A percentile compares a stretch with the other conserved stretches of the same genome.
Conservation (phyloP, 164 flowering plant species). For the Nymphaea colorata region DNA sequence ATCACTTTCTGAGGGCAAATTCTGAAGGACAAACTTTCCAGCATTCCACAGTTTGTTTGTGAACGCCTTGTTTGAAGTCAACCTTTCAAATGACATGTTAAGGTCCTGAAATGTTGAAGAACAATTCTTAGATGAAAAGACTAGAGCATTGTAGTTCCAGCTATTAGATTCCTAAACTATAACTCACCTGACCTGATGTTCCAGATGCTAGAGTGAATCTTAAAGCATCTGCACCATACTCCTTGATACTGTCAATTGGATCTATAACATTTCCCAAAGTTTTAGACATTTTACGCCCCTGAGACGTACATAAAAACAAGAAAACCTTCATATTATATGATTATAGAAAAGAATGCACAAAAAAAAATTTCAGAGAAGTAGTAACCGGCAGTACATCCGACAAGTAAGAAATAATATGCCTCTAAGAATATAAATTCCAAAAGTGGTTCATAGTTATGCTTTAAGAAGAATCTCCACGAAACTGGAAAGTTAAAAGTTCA, state of each 20-base stretch:
- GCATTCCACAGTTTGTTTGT: constrained; percentile 98
- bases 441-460: too few relatives aligned
- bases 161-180: not conserved
- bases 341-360: too few relatives aligned
- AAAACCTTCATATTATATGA: too few relatives aligned
- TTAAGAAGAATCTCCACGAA: too few relatives aligned
- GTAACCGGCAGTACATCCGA: too few relatives aligned
- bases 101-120: constrained; percentile 54
- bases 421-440: too few relatives aligned
- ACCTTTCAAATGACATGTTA: constrained; percentile 76
- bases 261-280: constrained; percentile 90
- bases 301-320: constrained; percentile 8
- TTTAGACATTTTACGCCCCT: constrained; percentile 98
- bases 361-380: too few relatives aligned
- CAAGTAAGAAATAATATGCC: too few relatives aligned
- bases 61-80: constrained; percentile 92
- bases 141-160: too few relatives aligned
- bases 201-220: constrained; percentile 78
- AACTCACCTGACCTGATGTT: constrained; percentile 93
- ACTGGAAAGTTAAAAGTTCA: too few relatives aligned
- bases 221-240: constrained; percentile 91
- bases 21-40: constrained; percentile 88
- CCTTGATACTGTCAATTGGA: constrained; percentile 78
- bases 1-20: constrained; percentile 62
- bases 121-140: too few relatives aligned